Base-by-base conservation (phyloP, 2,329 filamentous ascomycete species). In the Dothiorella sarmentorum region DNA sequence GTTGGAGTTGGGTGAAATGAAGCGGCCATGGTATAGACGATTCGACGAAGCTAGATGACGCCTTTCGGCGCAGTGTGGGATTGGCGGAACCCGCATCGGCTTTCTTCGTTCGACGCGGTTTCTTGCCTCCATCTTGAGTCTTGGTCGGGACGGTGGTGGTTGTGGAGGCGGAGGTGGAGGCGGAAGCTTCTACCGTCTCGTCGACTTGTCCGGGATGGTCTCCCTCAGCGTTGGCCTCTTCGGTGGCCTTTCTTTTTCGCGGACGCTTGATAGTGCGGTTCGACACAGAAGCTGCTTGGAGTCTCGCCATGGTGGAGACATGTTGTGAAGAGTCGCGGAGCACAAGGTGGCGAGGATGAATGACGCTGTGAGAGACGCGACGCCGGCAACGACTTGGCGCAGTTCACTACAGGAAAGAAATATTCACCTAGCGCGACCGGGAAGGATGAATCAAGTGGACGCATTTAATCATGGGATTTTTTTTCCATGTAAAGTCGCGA, bases 1-100 rank as follows among this genome's bases (percentile, higher is more conserved):
- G 86, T 24, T 88, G 85, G 7, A 97, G 80, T 40, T 80, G 78
- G 59, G 84, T 87, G 71, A 97, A 90, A 44, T 82, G 78, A 1
- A 84, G 80, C 0, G 92, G 91, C 91, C 93, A 97, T 40, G 82
- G 80, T 52, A 81, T 76, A 1, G 78, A 70, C 1, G 78, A 73
- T 63, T 82, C 79, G n/a, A 82, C 73, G 0, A 80, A 61, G 7
- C 71, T 76, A 2, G 80, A 82, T 2, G 80, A 82, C 38, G 70
- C 68, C 9, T 75, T 72, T 11, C 75, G 71, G 1, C 76, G 66
- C 4, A 78, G 63, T 5, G 75, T 53, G 4, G 78, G 76, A 52
- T 71, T 73, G 4, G 53, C 60, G 3, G 67, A 62, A 31, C 66
- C 69, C 22, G 61, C 66, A 52, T 66, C 68, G 53, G 60, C 40